These are phyloP conservation scores for Rossbeevera mucosa DNA, from an alignment of 768 basidiomycete genomes.

Conservation along the genomic window DNA sequence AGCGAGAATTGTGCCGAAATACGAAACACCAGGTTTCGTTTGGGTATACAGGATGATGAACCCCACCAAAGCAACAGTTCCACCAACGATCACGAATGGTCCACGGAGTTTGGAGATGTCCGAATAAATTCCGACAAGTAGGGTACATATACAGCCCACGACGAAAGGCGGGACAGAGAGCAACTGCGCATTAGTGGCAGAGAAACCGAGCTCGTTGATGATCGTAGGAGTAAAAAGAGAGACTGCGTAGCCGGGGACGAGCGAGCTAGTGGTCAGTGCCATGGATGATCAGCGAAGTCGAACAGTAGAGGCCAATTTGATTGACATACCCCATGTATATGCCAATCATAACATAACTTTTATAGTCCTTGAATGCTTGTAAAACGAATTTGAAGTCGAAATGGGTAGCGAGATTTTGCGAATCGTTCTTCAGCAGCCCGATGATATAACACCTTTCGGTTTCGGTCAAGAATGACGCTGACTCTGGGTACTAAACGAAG, in stretches of 20 bases:
- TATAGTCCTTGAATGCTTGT: slow-evolving; percentile 45
- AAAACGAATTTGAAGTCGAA: slow-evolving; percentile 42
- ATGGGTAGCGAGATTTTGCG: slow-evolving; percentile 39
- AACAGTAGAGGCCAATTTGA: not conserved
- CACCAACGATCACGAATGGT: slow-evolving; percentile 43
- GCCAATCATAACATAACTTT: slow-evolving; percentile 30
- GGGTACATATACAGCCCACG: slow-evolving; percentile 42
- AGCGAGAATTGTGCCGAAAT: slow-evolving; percentile 46
- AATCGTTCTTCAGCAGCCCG: slow-evolving; percentile 36
- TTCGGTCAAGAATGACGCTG: slow-evolving; percentile 47
- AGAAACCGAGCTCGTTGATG: slow-evolving; percentile 46
- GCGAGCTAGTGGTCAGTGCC: slow-evolving; percentile 24
- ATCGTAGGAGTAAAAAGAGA: slow-evolving; percentile 50
- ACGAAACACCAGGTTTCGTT: slow-evolving; percentile 25
- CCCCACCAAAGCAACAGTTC: slow-evolving; percentile 44
- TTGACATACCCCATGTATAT: slow-evolving; percentile 39
- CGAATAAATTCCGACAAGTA: slow-evolving; percentile 39
- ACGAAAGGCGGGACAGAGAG: slow-evolving; percentile 48
- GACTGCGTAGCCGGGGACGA: slow-evolving; percentile 46
- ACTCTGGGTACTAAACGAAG: slow-evolving; percentile 44
- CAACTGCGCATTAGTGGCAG: slow-evolving; percentile 46
- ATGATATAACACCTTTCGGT: slow-evolving; percentile 37
- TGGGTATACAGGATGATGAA: slow-evolving; percentile 45
- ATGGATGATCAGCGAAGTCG: slow-evolving; percentile 2
- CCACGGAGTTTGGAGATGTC: slow-evolving; percentile 42